Evolutionary conservation across 2,329 filamentous ascomycete species (phyloP), one percentile per base, ranked within the genome.

Genomic region (Nothophaeocryptopus gaeumannii): DNA sequence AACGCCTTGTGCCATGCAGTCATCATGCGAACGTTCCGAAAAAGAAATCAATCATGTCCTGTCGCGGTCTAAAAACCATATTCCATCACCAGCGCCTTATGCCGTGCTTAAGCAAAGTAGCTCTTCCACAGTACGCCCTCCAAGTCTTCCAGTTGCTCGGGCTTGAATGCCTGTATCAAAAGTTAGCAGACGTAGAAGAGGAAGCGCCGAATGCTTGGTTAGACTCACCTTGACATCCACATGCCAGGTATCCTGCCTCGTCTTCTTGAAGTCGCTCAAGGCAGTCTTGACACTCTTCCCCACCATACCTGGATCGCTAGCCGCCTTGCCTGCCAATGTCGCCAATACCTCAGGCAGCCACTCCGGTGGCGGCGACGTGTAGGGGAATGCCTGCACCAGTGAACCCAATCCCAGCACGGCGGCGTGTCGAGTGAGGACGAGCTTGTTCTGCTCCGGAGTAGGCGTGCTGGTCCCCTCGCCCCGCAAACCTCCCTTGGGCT

Each of bases 61-160:
- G 20, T 26, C 20, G 20, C 7, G 20, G 20, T 26, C 20, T 26
- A 26, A 26, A 4, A 26, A 26, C 20, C 20, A 3, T 3, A 4
- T 4, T 3, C 20, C 4, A 26, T 26, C 3, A 26, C 20, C 20
- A 4, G 20, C 20, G 20, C 20, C 20, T 26, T 26, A 7, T 4
- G 20, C 20, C 20, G 20, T 7, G 20, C 20, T 26, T 75, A 96
- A 35, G 91, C 95, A 75, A 99, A 99, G 69, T 99, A 99, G 70
- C 92, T 97, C 84, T 99, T 99, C 93, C 93, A 99, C 45, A 99
- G 76, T 40, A 99, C 95, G 45, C 93, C 93, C 64, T 96, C 91
- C 51, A 99, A 71, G 66, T 97, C 92, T 70, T 97, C 93, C 9
- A 99, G 76, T 66, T 99, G 92, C 62, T 97, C 93, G 29, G 86